Evolutionary conservation across 495 filamentous ascomycete genomes (phyloP).

Genomic region (Tuber calosporum): DNA sequence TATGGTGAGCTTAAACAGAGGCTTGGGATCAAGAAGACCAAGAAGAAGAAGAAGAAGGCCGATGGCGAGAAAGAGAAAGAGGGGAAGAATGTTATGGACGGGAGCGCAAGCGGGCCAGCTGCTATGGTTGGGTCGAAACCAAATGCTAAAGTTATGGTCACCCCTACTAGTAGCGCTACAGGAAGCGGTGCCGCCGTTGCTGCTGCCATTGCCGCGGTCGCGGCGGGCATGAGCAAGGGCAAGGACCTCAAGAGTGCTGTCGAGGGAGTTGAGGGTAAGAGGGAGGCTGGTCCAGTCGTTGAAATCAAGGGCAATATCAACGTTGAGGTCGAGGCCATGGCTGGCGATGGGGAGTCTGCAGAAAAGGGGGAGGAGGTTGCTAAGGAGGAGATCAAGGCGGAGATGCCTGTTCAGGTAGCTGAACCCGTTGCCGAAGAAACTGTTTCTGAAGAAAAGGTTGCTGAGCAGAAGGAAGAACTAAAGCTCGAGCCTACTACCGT

Average conservation of each 20-base stretch:
- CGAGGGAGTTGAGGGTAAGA: slow-evolving; percentile 24
- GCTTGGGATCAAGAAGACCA: slow-evolving; percentile 49
- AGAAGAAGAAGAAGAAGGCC: slow-evolving; percentile 45
- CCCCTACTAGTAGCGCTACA: slow-evolving; percentile 20
- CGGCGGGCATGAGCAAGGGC: slow-evolving; percentile 47
- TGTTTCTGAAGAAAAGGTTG: slow-evolving; percentile 1
- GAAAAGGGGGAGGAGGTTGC: slow-evolving; percentile 20
- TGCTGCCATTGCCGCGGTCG: slow-evolving; percentile 24
- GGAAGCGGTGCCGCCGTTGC: slow-evolving; percentile 12
- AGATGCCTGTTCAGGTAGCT: slow-evolving; percentile 26
- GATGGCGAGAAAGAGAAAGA: slow-evolving; percentile 25
- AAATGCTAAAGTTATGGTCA: slow-evolving; percentile 20
- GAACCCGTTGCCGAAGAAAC: slow-evolving; percentile 8
- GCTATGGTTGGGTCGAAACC: slow-evolving; percentile 30
- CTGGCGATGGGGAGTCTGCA: slow-evolving; percentile 23
- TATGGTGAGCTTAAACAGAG: slow-evolving; percentile 89
- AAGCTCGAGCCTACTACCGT: slow-evolving; percentile 16
- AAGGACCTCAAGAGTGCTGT: slow-evolving; percentile 45
- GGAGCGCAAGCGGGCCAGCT: slow-evolving; percentile 30
- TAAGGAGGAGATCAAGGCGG: slow-evolving; percentile 32
- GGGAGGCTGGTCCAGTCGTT: slow-evolving; percentile 11
- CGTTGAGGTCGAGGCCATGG: slow-evolving; percentile 22
- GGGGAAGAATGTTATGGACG: slow-evolving; percentile 26
- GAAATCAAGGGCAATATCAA: slow-evolving; percentile 28
- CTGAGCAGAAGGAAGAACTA: slow-evolving; percentile 6